phyloP scores from a whole-genome alignment of 768 basidiomycete genomes.

The Mycena amicta region DNA sequence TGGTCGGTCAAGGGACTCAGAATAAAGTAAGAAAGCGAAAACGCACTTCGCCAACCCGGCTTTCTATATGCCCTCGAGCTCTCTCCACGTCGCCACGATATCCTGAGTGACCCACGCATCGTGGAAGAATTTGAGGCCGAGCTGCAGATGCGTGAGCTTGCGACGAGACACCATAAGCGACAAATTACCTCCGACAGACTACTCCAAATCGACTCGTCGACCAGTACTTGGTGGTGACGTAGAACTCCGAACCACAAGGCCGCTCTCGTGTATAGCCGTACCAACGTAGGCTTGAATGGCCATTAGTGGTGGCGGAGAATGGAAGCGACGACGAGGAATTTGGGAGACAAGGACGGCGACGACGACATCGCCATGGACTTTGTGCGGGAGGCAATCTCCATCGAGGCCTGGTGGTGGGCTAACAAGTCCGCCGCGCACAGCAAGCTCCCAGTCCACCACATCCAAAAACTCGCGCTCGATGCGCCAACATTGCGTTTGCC shows the following conservation, averaged over 20 bases:
- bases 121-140: slow-evolving; percentile 49
- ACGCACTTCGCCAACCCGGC: slow-evolving; percentile 28
- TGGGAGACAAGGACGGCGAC: background rate
- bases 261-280: slow-evolving; percentile 30
- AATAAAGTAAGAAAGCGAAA: too few species aligned
- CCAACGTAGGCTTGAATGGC: slow-evolving; percentile 26
- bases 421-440: too few species aligned
- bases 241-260: slow-evolving; percentile 33
- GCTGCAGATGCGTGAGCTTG: slow-evolving; percentile 30
- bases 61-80: slow-evolving; percentile 43
- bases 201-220: slow-evolving; percentile 30
- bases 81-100: slow-evolving; percentile 37
- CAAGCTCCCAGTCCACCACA: slow-evolving; percentile 46
- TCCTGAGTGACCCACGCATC: slow-evolving; percentile 30
- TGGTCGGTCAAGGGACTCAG: too few species aligned
- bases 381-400: too few species aligned
- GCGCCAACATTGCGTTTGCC: too few species aligned
- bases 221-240: slow-evolving; percentile 42
- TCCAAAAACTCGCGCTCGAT: slow-evolving; percentile 49
- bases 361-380: too few species aligned
- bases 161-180: background rate
- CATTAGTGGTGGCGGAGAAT: slow-evolving; percentile 25
- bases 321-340: slow-evolving; percentile 31
- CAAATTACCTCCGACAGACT: slow-evolving; percentile 42
- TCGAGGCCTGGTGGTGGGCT: too few species aligned